Percentiles rank a stretch among this genome's conserved stretches.
Evolutionary conservation across 2,329 filamentous ascomycete species (phyloP).

Genomic region (Epichloe festucae): DNA sequence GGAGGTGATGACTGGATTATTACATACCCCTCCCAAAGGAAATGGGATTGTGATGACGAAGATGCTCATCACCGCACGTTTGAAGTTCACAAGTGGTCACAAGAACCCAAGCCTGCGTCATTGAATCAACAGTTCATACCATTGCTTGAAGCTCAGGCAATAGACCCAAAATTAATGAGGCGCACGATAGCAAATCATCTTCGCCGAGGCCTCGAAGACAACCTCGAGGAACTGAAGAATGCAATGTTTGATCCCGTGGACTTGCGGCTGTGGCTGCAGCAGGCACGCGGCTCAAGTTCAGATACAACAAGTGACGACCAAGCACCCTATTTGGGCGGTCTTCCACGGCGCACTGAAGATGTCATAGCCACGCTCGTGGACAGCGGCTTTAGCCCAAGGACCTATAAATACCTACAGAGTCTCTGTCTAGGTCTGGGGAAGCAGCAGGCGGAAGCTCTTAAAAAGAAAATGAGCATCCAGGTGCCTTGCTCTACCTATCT

Average conservation of each 20-base stretch:
- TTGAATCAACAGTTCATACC: conserved; percentile 59
- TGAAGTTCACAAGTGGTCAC: conserved; percentile 39
- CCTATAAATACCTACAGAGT: conserved; percentile 35
- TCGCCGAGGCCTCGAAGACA: conserved; percentile 31
- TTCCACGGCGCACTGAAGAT: conserved; percentile 39
- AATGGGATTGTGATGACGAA: conserved; percentile 43
- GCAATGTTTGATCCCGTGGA: conserved; percentile 36
- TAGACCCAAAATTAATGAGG: conserved; percentile 30
- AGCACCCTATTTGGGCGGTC: conserved; percentile 32
- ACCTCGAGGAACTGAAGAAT: conserved; percentile 37
- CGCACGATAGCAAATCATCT: conserved; percentile 36
- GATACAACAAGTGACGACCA: conserved; percentile 26
- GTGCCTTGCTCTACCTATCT: conserved; percentile 48
- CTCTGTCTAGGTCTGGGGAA: conserved; percentile 33
- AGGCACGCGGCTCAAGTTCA: conserved; percentile 20
- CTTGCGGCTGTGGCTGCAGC: conserved; percentile 41
- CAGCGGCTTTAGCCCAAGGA: conserved; percentile 43
- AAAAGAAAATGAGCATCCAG: conserved; percentile 44
- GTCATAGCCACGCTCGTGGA: conserved; percentile 40
- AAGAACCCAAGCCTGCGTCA: conserved; percentile 28
- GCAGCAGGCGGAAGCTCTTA: conserved; percentile 38
- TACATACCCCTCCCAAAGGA: conserved; percentile 52
- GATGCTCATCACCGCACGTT: conserved; percentile 46
- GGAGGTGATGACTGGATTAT: conserved; percentile 48
- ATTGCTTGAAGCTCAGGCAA: conserved; percentile 49